Base-by-base conservation (phyloP, 306 rosid species). In the Calophaca sinica region DNA sequence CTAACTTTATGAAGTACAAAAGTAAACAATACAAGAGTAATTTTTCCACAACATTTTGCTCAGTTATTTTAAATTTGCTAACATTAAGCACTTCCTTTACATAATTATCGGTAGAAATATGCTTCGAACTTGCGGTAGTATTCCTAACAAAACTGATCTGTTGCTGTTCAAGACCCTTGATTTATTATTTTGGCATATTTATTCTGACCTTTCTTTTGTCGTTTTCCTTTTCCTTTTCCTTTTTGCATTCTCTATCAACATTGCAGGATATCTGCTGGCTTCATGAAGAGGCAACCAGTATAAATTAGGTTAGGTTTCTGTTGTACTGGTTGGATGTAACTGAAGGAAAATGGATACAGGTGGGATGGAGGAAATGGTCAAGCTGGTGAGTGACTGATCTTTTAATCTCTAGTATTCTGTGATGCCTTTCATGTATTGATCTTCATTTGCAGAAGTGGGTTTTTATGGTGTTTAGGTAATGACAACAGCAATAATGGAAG, bases 201-300 rank as follows among this genome's bases (percentile, higher is more conserved):
- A 28, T 67, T 72, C 63, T 68, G 55, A 77, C 54, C 54, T 13
- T 42, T 26, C 15, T 28, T 77, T 48, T 13, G 36, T 33, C 4
- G 0, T 20, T 20, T 20, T 20, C 26, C 26, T 20, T 20, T 20
- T 20, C 26, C 26, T 20, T 20, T 20, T 20, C 1, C 26, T 20
- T 20, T 20, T 20, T 49, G 62, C 49, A 29, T 66, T 62, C 15
- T 42, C 59, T 58, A 7, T 80, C 41, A 38, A 62, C 68, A 55
- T 73, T 63, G 65, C 79, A 84, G 88, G 75, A 70, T 65, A 78
- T 84, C 29, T 14, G 3, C 45, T 84, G 88, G 88, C 4, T 78
- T 81, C 57, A 57, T 14, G 83, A 81, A 69, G 83, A 84, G 75
- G 31, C 31, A 49, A 55, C 80, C 4, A 0, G 36, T 28, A 3